These are phyloP conservation scores for Rhytidiadelphus loreus DNA, from an alignment of 225 moss, liverwort and hornwort genomes.

Conservation along the genomic window DNA sequence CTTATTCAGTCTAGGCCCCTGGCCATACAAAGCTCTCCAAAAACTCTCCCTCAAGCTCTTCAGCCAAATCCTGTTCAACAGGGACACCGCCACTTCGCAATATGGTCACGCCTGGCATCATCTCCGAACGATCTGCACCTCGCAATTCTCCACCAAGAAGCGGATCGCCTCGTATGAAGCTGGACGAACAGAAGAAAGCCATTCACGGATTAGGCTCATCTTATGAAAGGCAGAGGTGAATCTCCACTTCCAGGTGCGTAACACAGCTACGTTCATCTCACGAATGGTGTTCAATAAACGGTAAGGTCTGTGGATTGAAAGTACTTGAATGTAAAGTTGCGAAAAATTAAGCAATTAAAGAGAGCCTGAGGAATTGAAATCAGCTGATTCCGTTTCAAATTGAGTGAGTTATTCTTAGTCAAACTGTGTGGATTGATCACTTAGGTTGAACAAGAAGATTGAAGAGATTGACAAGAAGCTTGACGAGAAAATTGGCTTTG, in stretches of 20 bases:
- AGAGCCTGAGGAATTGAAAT: not conserved
- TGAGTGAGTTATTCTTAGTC: not conserved
- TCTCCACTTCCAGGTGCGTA: not conserved
- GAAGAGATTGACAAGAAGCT: not conserved
- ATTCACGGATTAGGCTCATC: not conserved
- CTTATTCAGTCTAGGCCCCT: not conserved
- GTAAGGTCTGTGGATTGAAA: not conserved
- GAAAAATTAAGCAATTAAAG: no score
- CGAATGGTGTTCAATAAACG: not conserved
- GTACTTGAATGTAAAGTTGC: not conserved
- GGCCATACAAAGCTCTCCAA: not conserved
- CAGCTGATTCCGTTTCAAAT: not conserved
- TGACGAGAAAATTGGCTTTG: not conserved
- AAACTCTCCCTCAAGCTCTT: not conserved
- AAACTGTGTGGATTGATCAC: not conserved
- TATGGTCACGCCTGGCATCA: constrained; percentile 1
- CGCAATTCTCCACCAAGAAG: constrained; percentile 3
- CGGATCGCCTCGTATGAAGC: not conserved
- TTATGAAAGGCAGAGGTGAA: not conserved
- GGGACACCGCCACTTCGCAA: not conserved
- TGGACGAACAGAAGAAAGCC: not conserved
- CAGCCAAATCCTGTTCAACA: not conserved
- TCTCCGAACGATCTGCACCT: constrained; percentile 14
- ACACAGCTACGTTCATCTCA: not conserved
- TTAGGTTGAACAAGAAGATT: not conserved